Percentiles rank a stretch among this genome's conserved stretches.
phyloP scores from a whole-genome alignment of 371 early-diverging fungal species.

The Coelomomyces lativittatus region DNA sequence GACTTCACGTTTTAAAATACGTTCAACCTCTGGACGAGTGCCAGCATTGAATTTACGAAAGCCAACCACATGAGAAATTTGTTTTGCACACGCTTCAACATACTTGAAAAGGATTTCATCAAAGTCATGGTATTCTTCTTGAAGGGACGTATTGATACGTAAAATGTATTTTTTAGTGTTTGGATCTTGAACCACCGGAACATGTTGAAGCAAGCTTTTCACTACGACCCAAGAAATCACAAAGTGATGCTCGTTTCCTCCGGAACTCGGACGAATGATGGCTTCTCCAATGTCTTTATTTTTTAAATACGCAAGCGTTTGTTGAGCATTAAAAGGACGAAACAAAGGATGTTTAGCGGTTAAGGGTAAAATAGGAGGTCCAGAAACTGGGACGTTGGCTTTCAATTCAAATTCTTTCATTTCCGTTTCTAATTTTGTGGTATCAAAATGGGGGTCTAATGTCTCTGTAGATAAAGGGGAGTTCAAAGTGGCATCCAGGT shows the following conservation, averaged over 20 bases:
- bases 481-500: conserved; percentile 11
- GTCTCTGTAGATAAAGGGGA: neutral
- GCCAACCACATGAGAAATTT: conserved; percentile 9
- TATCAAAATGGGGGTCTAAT: conserved; percentile 50
- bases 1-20: conserved; percentile 3
- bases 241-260: conserved; percentile 64
- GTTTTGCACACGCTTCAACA: conserved; percentile 3
- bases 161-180: conserved; percentile 8
- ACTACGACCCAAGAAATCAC: conserved; percentile 84
- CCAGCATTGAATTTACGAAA: conserved; percentile 19
- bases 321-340: conserved; percentile 45
- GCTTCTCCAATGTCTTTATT: conserved; percentile 52
- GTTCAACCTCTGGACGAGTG: conserved; percentile 12
- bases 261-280: conserved; percentile 82
- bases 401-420: conserved; percentile 10
- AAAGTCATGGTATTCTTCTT: conserved; percentile 34
- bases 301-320: conserved; percentile 57
- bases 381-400: neutral
- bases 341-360: conserved; percentile 52
- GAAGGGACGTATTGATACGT: conserved; percentile 46
- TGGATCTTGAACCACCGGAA: conserved; percentile 43
- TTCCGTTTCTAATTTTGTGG: conserved; percentile 19
- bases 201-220: conserved; percentile 65
- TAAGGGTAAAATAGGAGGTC: neutral
- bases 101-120: conserved; percentile 4